phyloP scores from a whole-genome alignment of 164 flowering plant genomes.

The Warburgia ugandensis region DNA sequence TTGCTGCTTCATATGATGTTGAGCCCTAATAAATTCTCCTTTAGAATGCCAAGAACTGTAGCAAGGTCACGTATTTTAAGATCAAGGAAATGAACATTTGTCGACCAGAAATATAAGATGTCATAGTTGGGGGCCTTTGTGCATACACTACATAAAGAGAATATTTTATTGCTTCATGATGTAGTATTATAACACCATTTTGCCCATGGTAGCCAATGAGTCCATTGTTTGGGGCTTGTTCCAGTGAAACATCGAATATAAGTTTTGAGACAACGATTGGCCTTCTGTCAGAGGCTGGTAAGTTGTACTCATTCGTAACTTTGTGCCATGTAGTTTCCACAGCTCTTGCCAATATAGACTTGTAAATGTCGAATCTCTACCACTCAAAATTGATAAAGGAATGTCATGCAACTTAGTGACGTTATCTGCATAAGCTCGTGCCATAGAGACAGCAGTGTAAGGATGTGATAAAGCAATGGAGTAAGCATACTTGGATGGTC shows the following conservation, averaged over 20 bases:
- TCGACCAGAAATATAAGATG: too few relatives aligned
- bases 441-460: not conserved
- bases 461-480: not conserved
- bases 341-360: conserved; percentile 3
- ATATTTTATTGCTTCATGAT: too few relatives aligned
- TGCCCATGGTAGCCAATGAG: not conserved
- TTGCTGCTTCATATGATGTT: too few relatives aligned
- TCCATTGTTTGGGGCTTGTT: not conserved
- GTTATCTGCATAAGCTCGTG: not conserved
- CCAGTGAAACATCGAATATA: not conserved
- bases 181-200: conserved; percentile 2
- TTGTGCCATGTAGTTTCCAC: not conserved
- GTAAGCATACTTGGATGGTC: not conserved
- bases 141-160: too few relatives aligned
- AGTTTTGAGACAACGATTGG: not conserved
- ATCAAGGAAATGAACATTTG: too few relatives aligned
- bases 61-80: too few relatives aligned
- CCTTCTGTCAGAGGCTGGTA: conserved; percentile 5
- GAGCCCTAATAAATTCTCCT: too few relatives aligned
- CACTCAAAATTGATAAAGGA: not conserved
- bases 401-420: not conserved
- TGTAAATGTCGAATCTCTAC: not conserved
- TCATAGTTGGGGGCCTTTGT: too few relatives aligned
- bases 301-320: not conserved
- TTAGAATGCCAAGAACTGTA: too few relatives aligned